Evolutionary conservation across 306 rosid genomes (phyloP).

Genomic region (Quercus bicolor): DNA sequence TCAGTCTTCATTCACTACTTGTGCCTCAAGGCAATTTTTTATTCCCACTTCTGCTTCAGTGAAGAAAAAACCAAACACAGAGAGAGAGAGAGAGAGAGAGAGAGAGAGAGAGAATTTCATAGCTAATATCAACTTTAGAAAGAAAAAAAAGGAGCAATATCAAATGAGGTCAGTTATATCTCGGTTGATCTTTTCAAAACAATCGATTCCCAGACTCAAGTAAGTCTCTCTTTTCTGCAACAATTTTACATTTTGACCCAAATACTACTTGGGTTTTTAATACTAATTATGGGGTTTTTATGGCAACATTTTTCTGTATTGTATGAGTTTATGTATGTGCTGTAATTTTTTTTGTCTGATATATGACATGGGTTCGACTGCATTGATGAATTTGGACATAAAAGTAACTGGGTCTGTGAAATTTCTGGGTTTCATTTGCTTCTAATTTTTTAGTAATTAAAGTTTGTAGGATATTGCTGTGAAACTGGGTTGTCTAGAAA

Average conservation of each 20-base stretch:
- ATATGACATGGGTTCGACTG: background rate
- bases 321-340: background rate
- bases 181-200: constrained; percentile 64
- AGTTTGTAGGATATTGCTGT: background rate
- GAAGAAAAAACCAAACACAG: too few relatives aligned
- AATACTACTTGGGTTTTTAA: background rate
- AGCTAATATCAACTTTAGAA: background rate
- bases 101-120: background rate
- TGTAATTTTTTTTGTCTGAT: background rate
- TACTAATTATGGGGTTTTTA: background rate
- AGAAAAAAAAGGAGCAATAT: background rate
- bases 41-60: background rate
- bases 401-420: background rate
- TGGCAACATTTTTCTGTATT: background rate
- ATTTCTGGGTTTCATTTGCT: background rate
- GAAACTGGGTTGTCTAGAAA: background rate
- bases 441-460: background rate
- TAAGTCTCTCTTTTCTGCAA: constrained; percentile 1
- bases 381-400: background rate
- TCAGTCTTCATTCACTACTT: background rate
- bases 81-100: too few relatives aligned
- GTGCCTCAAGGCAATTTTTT: background rate
- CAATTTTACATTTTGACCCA: background rate
- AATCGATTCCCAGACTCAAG: constrained; percentile 52
- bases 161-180: constrained; percentile 62